Conservation (phyloP, 306 rosid species). For the Corylus avellana region DNA sequence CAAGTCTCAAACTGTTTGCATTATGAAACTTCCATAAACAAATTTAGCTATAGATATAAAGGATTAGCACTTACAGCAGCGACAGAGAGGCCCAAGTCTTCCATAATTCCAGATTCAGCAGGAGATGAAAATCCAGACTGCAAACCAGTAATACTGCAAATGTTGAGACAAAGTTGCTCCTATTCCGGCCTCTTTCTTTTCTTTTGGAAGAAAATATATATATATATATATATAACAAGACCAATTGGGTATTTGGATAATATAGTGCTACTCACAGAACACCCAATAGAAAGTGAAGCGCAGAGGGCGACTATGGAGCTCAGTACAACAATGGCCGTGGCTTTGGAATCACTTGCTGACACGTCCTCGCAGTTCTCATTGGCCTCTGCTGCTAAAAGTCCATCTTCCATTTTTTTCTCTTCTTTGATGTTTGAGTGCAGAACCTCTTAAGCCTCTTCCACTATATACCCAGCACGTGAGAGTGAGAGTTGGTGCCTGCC, state of each 20-base stretch:
- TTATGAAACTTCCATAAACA: too few species aligned
- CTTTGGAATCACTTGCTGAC: background rate
- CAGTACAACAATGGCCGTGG: background rate
- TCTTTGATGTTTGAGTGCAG: too few species aligned
- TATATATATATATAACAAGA: too few species aligned
- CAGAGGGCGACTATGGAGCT: slow-evolving; percentile 4
- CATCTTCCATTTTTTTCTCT: background rate
- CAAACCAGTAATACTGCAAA: background rate
- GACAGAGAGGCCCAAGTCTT: slow-evolving; percentile 7
- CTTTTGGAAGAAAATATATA: background rate
- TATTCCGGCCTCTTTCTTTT: background rate
- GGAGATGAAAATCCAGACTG: background rate
- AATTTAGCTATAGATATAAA: too few species aligned
- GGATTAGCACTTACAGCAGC: background rate
- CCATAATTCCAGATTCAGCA: background rate
- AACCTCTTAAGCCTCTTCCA: too few species aligned
- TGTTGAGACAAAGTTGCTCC: background rate
- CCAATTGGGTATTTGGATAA: background rate
- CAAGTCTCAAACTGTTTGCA: too few species aligned
- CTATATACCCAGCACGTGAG: too few species aligned
- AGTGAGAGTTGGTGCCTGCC: too few species aligned
- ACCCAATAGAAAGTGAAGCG: background rate
- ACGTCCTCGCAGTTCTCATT: background rate
- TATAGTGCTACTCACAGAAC: background rate
- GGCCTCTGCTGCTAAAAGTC: background rate